Base-by-base conservation (phyloP, 495 filamentous ascomycete species). In the Arthonia radiata region DNA sequence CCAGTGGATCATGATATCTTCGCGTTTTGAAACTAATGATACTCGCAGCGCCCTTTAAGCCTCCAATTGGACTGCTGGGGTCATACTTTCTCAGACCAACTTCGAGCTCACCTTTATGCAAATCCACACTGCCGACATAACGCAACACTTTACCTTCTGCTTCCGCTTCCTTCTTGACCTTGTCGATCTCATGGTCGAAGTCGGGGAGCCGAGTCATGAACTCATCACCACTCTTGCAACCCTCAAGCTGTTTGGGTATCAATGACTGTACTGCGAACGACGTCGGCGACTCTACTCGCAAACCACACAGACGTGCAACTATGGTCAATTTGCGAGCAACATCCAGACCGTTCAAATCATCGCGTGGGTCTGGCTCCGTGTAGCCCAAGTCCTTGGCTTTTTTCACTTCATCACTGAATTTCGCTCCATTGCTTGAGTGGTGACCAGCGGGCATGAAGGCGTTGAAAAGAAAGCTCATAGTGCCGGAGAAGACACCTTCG, bases 11-110 rank as follows among this genome's bases (percentile, higher is more conserved):
- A 21, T 78, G 79, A 43, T 97, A 94, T 38, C 86, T 64, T 56
- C 82, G 71, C 24, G 86, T 93, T 50, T 86, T 90, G 59, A 97
- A 91, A 59, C 68, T 86, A 41, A 97, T 86, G 43, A 93, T 83
- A 54, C 94, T 94, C 44, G 92, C 86, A 48, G 80, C 92, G 19
- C 86, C 86, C 58, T 90, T 89, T 31, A 94, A 54, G 18, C 74
- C 73, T 16, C 83, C 86, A 48, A 94, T 89, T 17, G 86, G 70
- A 41, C 76, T 72, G 16, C 33, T 39, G 12, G 33, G 28, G 30
- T 50, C 46, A 29, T 34, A 50, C 57, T 67, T 71, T 58, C 90
- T 73, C 39, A 97, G 48, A 5, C 82, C 83, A 26, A 93, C 82
- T 48, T 75, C 82, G 38, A 92, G 68, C 35, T 64, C 49, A 41